Conservation (phyloP, 2,329 filamentous ascomycete genomes). For the Penicillium sp. region DNA sequence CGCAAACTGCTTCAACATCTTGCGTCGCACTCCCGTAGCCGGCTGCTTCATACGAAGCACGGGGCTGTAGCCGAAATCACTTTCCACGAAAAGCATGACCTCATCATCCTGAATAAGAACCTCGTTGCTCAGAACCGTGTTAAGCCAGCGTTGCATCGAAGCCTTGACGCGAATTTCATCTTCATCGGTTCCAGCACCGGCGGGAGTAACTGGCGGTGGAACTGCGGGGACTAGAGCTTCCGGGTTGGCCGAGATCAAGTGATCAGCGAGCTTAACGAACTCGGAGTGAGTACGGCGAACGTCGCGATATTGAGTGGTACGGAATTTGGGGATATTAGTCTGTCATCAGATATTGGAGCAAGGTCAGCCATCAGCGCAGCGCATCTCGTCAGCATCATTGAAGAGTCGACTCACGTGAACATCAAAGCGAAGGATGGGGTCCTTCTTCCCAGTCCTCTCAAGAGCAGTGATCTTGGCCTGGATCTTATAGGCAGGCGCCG, state of each 20-base stretch:
- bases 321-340: conserved; percentile 98
- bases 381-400: conserved; percentile 6
- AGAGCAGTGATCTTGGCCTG: conserved; percentile 94
- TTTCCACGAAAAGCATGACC: conserved; percentile 98
- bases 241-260: conserved; percentile 96
- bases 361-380: conserved; percentile 15
- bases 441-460: conserved; percentile 92
- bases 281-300: conserved; percentile 94
- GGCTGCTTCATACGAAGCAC: conserved; percentile 96
- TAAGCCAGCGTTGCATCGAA: conserved; percentile 92
- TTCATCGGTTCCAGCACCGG: conserved; percentile 93
- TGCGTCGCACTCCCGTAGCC: conserved; percentile 90
- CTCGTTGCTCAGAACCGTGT: conserved; percentile 89
- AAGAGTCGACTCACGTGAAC: conserved; percentile 74
- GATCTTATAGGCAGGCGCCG: conserved; percentile 77
- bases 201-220: conserved; percentile 90
- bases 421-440: conserved; percentile 92
- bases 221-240: conserved; percentile 94
- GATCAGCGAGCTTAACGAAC: conserved; percentile 93
- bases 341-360: conserved; percentile 46
- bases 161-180: conserved; percentile 89
- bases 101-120: conserved; percentile 94
- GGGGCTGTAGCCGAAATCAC: conserved; percentile 96
- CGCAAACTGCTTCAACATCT: conserved; percentile 97
- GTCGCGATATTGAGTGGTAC: conserved; percentile 97